These are phyloP conservation scores for Alternaria infectoria DNA, from an alignment of 2,329 filamentous ascomycete species.

Conservation along the genomic window DNA sequence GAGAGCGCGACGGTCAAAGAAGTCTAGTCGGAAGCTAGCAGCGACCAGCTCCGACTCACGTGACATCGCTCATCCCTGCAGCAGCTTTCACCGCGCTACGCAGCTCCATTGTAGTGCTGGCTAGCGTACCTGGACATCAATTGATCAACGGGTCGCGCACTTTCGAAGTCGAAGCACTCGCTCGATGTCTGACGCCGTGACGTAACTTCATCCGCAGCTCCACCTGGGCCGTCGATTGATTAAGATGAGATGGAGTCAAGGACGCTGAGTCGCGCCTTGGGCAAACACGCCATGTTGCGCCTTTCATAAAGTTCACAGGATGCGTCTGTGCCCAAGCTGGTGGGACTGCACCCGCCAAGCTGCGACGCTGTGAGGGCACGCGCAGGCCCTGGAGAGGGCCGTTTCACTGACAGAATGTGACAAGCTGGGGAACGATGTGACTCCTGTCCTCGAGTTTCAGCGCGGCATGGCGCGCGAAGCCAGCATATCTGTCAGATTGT, in stretches of 20 bases:
- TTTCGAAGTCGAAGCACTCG: not conserved
- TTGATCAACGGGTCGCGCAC: not conserved
- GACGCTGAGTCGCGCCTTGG: constrained; percentile 3
- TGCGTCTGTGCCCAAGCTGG: constrained; percentile 7
- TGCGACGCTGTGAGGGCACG: constrained; percentile 1
- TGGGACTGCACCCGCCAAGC: constrained; percentile 7
- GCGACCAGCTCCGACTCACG: constrained; percentile 15
- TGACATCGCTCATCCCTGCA: constrained; percentile 22
- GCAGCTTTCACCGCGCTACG: constrained; percentile 6
- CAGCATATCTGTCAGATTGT: constrained; percentile 1
- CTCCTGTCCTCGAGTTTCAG: not conserved
- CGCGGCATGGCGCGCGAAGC: not conserved
- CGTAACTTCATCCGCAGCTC: not conserved
- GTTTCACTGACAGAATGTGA: constrained; percentile 10
- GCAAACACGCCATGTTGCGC: constrained; percentile 6
- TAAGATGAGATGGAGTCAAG: constrained; percentile 1
- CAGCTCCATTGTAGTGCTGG: not conserved
- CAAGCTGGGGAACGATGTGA: not conserved
- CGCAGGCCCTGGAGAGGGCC: not conserved
- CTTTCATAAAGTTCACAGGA: not conserved
- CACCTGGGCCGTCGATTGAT: not conserved
- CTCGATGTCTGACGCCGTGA: not conserved
- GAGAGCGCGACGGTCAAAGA: constrained; percentile 20
- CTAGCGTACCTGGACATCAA: not conserved
- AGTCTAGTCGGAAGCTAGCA: constrained; percentile 5